These are phyloP conservation scores for Cinnamomum micranthum DNA, from an alignment of 164 flowering plant genomes.

Conservation along the genomic window DNA sequence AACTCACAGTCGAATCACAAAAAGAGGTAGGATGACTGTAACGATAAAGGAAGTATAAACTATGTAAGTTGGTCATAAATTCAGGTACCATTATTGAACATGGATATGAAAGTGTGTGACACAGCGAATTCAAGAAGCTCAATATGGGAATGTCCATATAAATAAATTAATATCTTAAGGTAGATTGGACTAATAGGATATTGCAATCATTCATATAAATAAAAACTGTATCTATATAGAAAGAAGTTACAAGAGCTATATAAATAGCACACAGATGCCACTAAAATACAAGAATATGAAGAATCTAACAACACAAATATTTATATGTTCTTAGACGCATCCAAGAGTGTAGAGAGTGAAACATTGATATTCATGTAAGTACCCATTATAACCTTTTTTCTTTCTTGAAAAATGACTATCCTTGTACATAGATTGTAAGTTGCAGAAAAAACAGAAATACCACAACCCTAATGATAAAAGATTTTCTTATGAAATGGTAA, in stretches of 20 bases:
- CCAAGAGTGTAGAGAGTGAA: too few species aligned
- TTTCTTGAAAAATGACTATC: not conserved
- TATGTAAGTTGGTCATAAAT: not conserved
- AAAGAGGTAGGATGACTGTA: too few species aligned
- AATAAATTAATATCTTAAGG: not conserved
- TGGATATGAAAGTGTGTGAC: not conserved
- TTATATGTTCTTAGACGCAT: too few species aligned
- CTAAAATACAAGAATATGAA: not conserved
- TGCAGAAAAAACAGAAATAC: too few species aligned
- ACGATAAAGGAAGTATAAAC: not conserved
- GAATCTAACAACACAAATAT: not conserved
- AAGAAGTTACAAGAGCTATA: not conserved
- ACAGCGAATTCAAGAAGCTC: not conserved
- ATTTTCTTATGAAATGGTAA: too few species aligned
- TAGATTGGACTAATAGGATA: not conserved
- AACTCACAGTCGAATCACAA: too few species aligned
- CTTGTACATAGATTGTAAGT: too few species aligned
- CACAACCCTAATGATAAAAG: too few species aligned
- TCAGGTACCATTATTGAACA: not conserved
- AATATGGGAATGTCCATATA: too few species aligned
- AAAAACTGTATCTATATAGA: too few species aligned
- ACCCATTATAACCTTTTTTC: not conserved
- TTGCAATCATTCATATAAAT: too few species aligned
- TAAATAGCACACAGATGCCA: not conserved
- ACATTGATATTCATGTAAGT: too few species aligned